Evolutionary conservation across 2,329 filamentous ascomycete species (phyloP).

Genomic region (Penicillium janthinellum): DNA sequence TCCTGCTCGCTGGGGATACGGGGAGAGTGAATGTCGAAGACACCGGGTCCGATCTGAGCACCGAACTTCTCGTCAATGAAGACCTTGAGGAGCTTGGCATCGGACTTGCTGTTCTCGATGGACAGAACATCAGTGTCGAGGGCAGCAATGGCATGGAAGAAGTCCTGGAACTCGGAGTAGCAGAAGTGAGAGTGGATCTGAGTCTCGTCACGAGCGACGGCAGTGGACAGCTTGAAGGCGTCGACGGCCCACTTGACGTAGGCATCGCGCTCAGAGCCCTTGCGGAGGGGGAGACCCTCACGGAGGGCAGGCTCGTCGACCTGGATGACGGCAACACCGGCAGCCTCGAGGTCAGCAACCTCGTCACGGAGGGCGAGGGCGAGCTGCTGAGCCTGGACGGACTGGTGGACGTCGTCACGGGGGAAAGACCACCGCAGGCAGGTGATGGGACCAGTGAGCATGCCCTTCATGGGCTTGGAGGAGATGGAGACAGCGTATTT

Average conservation of each 20-base stretch:
- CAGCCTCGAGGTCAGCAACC: constrained; percentile 95
- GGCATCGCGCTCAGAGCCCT: constrained; percentile 90
- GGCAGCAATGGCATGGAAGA: constrained; percentile 99
- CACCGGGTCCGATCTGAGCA: constrained; percentile 97
- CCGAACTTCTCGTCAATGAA: constrained; percentile 98
- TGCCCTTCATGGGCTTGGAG: constrained; percentile 99
- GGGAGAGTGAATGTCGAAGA: constrained; percentile 96
- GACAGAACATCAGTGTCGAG: constrained; percentile 97
- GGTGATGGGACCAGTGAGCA: constrained; percentile 98
- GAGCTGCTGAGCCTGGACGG: constrained; percentile 97
- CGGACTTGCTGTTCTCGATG: constrained; percentile 99
- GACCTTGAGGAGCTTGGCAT: constrained; percentile 98
- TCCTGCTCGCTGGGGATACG: constrained; percentile 96
- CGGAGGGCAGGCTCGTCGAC: constrained; percentile 98
- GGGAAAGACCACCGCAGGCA: constrained; percentile 99
- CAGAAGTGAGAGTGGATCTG: constrained; percentile 99
- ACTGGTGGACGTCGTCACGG: constrained; percentile 99
- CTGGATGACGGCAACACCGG: constrained; percentile 96
- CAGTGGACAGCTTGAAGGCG: constrained; percentile 94
- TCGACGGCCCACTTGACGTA: constrained; percentile 98
- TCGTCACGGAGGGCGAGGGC: constrained; percentile 97
- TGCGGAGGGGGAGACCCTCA: constrained; percentile 96
- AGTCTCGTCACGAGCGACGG: constrained; percentile 90
- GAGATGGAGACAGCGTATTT: constrained; percentile 96
- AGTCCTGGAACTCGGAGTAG: constrained; percentile 99